Base-by-base conservation (phyloP, 2,329 filamentous ascomycete species). In the Colletotrichum kahawae region DNA sequence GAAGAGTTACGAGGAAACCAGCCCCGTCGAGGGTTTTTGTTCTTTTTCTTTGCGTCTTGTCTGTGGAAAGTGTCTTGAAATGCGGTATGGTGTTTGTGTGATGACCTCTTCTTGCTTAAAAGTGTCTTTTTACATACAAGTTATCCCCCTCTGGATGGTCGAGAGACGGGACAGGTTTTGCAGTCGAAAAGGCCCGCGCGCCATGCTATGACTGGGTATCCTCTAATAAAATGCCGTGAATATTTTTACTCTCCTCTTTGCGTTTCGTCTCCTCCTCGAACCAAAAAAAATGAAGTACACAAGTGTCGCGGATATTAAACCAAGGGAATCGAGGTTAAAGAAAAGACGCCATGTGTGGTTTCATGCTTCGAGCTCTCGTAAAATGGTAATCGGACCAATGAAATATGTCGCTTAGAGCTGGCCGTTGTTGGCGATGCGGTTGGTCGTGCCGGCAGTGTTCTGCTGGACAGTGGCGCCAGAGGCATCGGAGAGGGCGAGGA, bases 391-490 rank as follows among this genome's bases (percentile, higher is more conserved):
- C 24, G 60, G 24, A 31, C 31, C 38, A 27, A 21, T 27, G 21
- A 56, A 66, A 24, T 51, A 29, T 14, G 34, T 51, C 36, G 34
- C 59, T 60, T 72, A 83, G 67, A 76, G 71, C 77, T 83, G 81
- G 72, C 89, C 90, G 81, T 92, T 92, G 85, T 91, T 91, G 79
- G 89, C 90, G 78, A 92, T 92, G 76, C 88, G 79, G 78, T 77
- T 82, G 24, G 90, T 91, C 6, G 90, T 92, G 63, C 82, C 83
- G 38, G 70, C 76, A 18, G 78, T 78, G 79, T 89, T 90, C 75
- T 82, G 81, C 38, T 60, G 59, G 70, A 91, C 90, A 7, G 64
- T 56, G 6, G 88, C 87, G 54, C 87, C 87, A 3, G 87, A 86
- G 48, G 81, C 77, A n/a, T 78, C 78, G 57, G 90, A 91, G 31